Percentiles rank a stretch among this genome's conserved stretches.
These are phyloP conservation scores for Skeletonema costatum DNA, from an alignment of 108 stramenopile genomes.

Conservation along the genomic window DNA sequence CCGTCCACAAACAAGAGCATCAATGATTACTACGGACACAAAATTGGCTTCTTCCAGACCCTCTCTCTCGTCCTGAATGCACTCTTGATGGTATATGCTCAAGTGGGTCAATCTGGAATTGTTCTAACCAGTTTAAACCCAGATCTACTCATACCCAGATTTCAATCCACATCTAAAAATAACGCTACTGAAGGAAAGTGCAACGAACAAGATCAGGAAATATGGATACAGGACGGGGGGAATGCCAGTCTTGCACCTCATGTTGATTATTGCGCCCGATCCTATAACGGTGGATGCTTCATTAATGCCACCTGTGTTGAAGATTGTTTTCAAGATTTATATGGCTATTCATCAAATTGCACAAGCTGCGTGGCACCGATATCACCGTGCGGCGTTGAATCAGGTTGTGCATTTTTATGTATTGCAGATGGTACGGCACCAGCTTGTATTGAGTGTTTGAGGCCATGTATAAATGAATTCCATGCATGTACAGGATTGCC, in stretches of 20 bases:
- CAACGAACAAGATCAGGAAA: constrained; percentile 17
- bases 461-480: constrained; percentile 37
- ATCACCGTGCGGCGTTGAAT: constrained; percentile 7
- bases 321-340: constrained; percentile 10
- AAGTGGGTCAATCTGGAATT: constrained; percentile 28
- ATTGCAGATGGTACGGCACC: constrained; percentile 18
- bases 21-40: constrained; percentile 24
- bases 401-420: constrained; percentile 20
- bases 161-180: too few relatives aligned
- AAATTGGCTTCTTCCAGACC: constrained; percentile 18
- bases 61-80: constrained; percentile 31
- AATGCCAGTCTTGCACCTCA: background rate
- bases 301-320: constrained; percentile 14
- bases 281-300: constrained; percentile 22
- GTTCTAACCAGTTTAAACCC: background rate
- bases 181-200: constrained; percentile 2
- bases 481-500: constrained; percentile 43
- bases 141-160: too few relatives aligned
- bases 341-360: constrained; percentile 26
- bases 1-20: background rate
- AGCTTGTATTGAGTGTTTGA: constrained; percentile 41
- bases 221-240: constrained; percentile 24
- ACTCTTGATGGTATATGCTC: constrained; percentile 30
- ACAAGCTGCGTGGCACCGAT: constrained; percentile 19
- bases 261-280: constrained; percentile 13